Evolutionary conservation across 306 rosid species (phyloP).

Genomic region (Adenanthera pavonina): DNA sequence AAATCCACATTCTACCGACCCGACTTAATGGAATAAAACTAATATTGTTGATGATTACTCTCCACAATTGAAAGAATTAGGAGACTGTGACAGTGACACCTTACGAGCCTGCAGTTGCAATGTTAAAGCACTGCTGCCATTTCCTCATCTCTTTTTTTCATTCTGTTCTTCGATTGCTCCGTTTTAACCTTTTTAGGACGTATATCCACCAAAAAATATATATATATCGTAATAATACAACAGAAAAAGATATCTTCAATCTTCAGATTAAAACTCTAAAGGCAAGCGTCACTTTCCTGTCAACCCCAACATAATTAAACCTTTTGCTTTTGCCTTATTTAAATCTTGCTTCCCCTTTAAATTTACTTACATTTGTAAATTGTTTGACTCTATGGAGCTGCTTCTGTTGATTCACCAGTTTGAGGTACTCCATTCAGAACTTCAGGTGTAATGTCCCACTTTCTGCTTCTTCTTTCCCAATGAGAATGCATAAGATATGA

Average conservation of each 20-base stretch:
- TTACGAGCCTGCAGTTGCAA: no score
- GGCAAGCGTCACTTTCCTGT: neutral
- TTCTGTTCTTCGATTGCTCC: no score
- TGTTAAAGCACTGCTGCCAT: no score
- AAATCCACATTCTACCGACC: no score
- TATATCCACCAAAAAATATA: no score
- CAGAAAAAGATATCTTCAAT: slow-evolving; percentile 13
- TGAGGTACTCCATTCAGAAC: slow-evolving; percentile 42
- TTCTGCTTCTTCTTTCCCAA: slow-evolving; percentile 51
- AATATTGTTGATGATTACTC: neutral
- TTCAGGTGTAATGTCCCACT: slow-evolving; percentile 49
- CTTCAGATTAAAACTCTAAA: neutral
- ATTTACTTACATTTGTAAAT: slow-evolving; percentile 27
- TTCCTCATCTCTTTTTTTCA: no score
- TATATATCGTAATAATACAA: no score
- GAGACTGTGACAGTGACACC: slow-evolving; percentile 18
- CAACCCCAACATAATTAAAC: slow-evolving; percentile 19
- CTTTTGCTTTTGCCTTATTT: slow-evolving; percentile 5
- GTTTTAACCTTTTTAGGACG: no score
- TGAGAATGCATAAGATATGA: slow-evolving; percentile 40
- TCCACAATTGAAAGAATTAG: slow-evolving; percentile 35
- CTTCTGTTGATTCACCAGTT: slow-evolving; percentile 42
- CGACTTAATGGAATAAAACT: no score
- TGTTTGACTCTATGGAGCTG: slow-evolving; percentile 21
- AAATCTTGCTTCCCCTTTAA: neutral